Evolutionary conservation across 371 early-diverging fungal species (phyloP).

Genomic region (Mortierella sp.): DNA sequence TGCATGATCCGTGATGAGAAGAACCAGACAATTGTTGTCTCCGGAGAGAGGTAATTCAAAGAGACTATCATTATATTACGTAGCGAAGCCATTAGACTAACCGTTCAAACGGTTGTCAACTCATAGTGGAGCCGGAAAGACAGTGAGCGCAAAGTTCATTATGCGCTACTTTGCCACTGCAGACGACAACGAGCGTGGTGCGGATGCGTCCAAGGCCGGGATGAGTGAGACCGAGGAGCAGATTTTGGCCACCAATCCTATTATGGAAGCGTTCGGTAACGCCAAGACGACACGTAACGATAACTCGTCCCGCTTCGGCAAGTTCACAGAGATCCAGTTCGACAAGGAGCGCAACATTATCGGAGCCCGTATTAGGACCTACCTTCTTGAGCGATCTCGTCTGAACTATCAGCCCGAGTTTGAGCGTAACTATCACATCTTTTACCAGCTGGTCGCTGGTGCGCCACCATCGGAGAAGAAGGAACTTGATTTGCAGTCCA

Average conservation of each 20-base stretch:
- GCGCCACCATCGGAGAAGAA: slow-evolving; percentile 85
- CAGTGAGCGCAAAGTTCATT: slow-evolving; percentile 95
- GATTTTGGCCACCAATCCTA: slow-evolving; percentile 96
- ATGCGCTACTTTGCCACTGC: slow-evolving; percentile 98
- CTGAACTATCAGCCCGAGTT: slow-evolving; percentile 92
- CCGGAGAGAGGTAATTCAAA: slow-evolving; percentile 88
- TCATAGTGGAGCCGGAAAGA: slow-evolving; percentile 93
- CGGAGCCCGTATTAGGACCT: slow-evolving; percentile 97
- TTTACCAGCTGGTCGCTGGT: slow-evolving; percentile 96
- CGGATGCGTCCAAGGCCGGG: slow-evolving; percentile 54
- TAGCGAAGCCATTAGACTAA: too few species aligned
- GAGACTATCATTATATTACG: not conserved
- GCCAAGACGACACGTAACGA: slow-evolving; percentile 99
- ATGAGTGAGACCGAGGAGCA: slow-evolving; percentile 88
- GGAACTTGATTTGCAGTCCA: slow-evolving; percentile 79
- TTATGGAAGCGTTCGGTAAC: slow-evolving; percentile 99
- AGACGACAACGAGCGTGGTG: slow-evolving; percentile 71
- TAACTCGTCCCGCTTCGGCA: slow-evolving; percentile 98
- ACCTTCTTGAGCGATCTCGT: slow-evolving; percentile 98
- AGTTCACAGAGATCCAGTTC: slow-evolving; percentile 97
- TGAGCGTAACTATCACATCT: slow-evolving; percentile 99
- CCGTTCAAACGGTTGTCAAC: too few species aligned
- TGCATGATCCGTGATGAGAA: slow-evolving; percentile 90
- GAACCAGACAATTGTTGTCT: slow-evolving; percentile 99
- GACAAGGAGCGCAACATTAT: slow-evolving; percentile 84